Conservation (phyloP, 805 yeast genomes). For the Kuraishia cidri region DNA sequence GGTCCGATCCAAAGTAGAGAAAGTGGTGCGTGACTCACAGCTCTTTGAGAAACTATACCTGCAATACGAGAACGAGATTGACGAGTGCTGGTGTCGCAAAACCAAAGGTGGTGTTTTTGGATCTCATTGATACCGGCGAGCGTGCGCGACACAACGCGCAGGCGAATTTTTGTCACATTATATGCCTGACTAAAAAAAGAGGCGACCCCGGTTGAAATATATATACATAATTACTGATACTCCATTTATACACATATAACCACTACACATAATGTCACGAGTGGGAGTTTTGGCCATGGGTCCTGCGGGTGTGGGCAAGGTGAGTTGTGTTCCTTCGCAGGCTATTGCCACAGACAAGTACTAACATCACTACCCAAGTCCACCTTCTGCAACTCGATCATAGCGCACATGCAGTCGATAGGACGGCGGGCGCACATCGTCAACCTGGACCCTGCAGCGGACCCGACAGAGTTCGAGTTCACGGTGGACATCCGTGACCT, state of each 20-base stretch:
- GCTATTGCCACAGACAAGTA: background rate
- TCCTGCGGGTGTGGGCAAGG: slow-evolving; percentile 96
- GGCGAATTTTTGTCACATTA: background rate
- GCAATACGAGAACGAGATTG: slow-evolving; percentile 26
- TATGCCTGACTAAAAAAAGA: background rate
- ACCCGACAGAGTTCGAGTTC: slow-evolving; percentile 84
- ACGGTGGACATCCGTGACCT: slow-evolving; percentile 88
- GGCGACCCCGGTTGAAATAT: background rate
- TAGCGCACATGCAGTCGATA: slow-evolving; percentile 78
- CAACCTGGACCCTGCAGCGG: slow-evolving; percentile 96
- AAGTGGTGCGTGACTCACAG: slow-evolving; percentile 11
- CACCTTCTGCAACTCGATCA: slow-evolving; percentile 84
- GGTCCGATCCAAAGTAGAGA: slow-evolving; percentile 17
- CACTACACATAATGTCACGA: slow-evolving; percentile 94
- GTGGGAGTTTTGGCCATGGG: slow-evolving; percentile 93
- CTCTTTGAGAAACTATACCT: slow-evolving; percentile 16
- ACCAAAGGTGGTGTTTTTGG: too few species aligned
- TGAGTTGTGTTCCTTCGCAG: slow-evolving; percentile 6
- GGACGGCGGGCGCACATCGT: slow-evolving; percentile 95
- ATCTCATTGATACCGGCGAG: too few species aligned
- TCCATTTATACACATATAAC: too few species aligned
- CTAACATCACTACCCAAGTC: slow-evolving; percentile 27
- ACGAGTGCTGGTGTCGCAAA: slow-evolving; percentile 27
- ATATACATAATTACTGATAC: too few species aligned
- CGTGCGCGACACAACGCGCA: too few species aligned